These are phyloP conservation scores for Delitschia confertaspora DNA, from an alignment of 495 filamentous ascomycete genomes.

Conservation along the genomic window DNA sequence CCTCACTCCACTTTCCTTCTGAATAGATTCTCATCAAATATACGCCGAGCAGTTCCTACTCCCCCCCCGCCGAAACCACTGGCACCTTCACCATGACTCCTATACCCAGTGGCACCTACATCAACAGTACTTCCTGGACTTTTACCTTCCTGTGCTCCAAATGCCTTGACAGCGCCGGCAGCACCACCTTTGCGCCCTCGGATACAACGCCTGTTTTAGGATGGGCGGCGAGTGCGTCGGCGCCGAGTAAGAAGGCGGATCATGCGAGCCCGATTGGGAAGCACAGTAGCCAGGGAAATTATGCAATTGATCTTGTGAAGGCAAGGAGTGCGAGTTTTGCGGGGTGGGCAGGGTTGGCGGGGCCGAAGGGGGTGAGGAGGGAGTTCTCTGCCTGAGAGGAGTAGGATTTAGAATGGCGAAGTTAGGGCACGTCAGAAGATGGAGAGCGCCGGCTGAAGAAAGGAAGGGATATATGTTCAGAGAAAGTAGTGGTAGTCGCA, in stretches of 20 bases:
- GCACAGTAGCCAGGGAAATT: constrained; percentile 11
- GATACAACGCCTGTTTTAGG: constrained; percentile 7
- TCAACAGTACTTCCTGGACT: constrained; percentile 25
- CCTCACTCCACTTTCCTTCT: not conserved
- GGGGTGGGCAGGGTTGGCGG: constrained; percentile 14
- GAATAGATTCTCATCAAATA: not conserved
- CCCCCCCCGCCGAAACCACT: constrained; percentile 18
- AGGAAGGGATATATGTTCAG: no score
- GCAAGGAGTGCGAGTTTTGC: constrained; percentile 12
- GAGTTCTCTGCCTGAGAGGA: not conserved
- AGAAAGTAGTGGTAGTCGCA: no score
- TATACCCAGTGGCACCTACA: constrained; percentile 25
- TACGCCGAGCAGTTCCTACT: constrained; percentile 11
- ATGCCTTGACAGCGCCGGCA: constrained; percentile 16
- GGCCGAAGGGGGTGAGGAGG: not conserved
- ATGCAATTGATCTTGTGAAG: constrained; percentile 5
- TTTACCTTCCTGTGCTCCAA: constrained; percentile 25
- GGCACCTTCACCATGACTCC: constrained; percentile 21
- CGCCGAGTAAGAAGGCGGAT: constrained; percentile 10
- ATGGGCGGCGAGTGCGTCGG: constrained; percentile 11
- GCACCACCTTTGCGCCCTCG: constrained; percentile 15
- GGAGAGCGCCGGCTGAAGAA: no score
- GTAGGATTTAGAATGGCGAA: not conserved
- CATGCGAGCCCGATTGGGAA: constrained; percentile 1
- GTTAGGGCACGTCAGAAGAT: no score